A percentile compares a stretch with the other conserved stretches of the same genome.
phyloP scores from a whole-genome alignment of 192 early-diverging fungal species.

The Coemansia sp. region DNA sequence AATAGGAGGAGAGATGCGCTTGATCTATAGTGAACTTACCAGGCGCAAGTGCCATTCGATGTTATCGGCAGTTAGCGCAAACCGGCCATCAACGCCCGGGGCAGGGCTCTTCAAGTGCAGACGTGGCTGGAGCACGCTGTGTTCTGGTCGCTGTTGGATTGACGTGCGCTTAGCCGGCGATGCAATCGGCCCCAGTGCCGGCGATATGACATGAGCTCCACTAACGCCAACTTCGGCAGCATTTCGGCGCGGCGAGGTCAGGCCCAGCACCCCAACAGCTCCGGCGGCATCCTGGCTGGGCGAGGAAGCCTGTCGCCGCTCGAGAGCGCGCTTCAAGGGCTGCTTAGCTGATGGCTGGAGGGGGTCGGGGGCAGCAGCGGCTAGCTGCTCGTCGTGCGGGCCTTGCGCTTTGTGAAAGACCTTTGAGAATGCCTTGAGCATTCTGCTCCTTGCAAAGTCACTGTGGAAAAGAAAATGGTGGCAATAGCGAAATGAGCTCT shows the following conservation, averaged over 20 bases:
- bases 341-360: neutral
- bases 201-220: neutral
- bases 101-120: slow-evolving; percentile 41
- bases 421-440: slow-evolving; percentile 53
- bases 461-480: neutral
- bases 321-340: slow-evolving; percentile 15
- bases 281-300: slow-evolving; percentile 2
- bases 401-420: slow-evolving; percentile 51
- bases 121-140: slow-evolving; percentile 37
- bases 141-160: slow-evolving; percentile 37
- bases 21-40: slow-evolving; percentile 30
- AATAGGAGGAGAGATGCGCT: neutral
- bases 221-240: neutral
- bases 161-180: slow-evolving; percentile 24
- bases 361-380: neutral
- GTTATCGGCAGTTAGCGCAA: slow-evolving; percentile 38
- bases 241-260: slow-evolving; percentile 1
- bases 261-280: slow-evolving; percentile 4
- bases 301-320: slow-evolving; percentile 21
- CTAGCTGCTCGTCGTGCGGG: slow-evolving; percentile 19
- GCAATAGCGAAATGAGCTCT: neutral
- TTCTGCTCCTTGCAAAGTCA: slow-evolving; percentile 5
- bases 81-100: slow-evolving; percentile 33
- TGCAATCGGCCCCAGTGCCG: neutral
- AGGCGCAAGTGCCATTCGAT: slow-evolving; percentile 52